Percentiles rank a stretch among this genome's conserved stretches.
These are phyloP conservation scores for Lactarius tabidus DNA, from an alignment of 768 basidiomycete genomes.

Conservation along the genomic window DNA sequence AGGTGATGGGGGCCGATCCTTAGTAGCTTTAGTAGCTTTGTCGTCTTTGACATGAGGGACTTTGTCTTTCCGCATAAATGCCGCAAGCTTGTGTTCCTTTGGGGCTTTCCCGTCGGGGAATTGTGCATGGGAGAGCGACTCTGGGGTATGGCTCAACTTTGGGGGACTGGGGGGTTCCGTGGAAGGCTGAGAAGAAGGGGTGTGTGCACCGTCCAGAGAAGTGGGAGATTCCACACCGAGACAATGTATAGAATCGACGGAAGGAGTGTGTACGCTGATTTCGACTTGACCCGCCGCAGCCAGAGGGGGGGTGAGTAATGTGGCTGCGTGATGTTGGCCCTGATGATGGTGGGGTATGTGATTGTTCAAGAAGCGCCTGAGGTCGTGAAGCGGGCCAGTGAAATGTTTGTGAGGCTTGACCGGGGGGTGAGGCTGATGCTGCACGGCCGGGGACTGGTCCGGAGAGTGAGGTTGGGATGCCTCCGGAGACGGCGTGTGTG, in stretches of 20 bases:
- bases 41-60: conserved; percentile 29
- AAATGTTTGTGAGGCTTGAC: conserved; percentile 37
- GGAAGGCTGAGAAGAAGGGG: conserved; percentile 24
- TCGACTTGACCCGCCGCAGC: conserved; percentile 28
- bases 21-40: conserved; percentile 20
- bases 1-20: conserved; percentile 29
- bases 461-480: conserved; percentile 21
- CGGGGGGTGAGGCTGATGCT: conserved; percentile 12
- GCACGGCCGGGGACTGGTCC: conserved; percentile 17
- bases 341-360: conserved; percentile 63
- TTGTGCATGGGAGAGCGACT: neutral
- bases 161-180: conserved; percentile 26
- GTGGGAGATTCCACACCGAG: conserved; percentile 36
- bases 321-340: conserved; percentile 30
- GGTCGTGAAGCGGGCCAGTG: conserved; percentile 80
- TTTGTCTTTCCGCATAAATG: conserved; percentile 37
- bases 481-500: conserved; percentile 20
- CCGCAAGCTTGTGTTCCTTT: conserved; percentile 31
- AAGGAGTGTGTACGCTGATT: conserved; percentile 32
- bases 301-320: conserved; percentile 26
- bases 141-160: conserved; percentile 11
- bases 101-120: conserved; percentile 25
- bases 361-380: conserved; percentile 92
- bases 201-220: conserved; percentile 32
- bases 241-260: conserved; percentile 36